These are phyloP conservation scores for Aureoboletus auriporus DNA, from an alignment of 768 basidiomycete genomes.

Conservation along the genomic window DNA sequence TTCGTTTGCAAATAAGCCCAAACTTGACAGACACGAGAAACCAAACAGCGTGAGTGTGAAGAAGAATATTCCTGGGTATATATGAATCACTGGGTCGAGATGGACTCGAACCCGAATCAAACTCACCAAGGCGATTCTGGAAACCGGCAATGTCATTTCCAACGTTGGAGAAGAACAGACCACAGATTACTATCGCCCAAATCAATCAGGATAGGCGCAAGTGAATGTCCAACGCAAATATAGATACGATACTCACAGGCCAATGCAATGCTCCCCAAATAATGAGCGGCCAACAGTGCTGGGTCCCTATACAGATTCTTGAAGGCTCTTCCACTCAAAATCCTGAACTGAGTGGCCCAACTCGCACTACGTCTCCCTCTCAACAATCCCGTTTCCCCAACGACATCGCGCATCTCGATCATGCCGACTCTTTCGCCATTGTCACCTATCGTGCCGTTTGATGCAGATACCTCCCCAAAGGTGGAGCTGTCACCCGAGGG, in stretches of 20 bases:
- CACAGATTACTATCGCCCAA: conserved; percentile 66
- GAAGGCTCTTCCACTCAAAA: conserved; percentile 93
- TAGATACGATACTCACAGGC: conserved; percentile 56
- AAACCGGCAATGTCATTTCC: conserved; percentile 94
- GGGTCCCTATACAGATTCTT: conserved; percentile 98
- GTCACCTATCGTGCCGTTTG: conserved; percentile 24
- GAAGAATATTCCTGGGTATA: conserved; percentile 78
- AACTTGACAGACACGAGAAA: conserved; percentile 92
- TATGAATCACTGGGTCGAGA: not conserved
- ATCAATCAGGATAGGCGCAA: not conserved
- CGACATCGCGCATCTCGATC: conserved; percentile 60
- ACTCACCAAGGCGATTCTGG: conserved; percentile 86
- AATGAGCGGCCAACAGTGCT: conserved; percentile 86
- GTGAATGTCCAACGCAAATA: not conserved
- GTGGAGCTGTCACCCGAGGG: not conserved
- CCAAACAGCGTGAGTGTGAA: conserved; percentile 96
- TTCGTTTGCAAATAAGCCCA: conserved; percentile 93
- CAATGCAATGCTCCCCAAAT: conserved; percentile 75
- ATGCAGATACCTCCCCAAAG: conserved; percentile 5
- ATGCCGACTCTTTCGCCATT: conserved; percentile 28
- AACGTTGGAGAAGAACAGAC: conserved; percentile 88
- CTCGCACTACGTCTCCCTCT: conserved; percentile 76
- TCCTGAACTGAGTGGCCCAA: conserved; percentile 88
- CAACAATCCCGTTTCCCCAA: conserved; percentile 62
- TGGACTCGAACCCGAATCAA: not conserved